Evolutionary conservation across 202 grass and related monocot genomes (phyloP), one percentile per base, ranked within the genome.

Genomic region (Setaria italica): DNA sequence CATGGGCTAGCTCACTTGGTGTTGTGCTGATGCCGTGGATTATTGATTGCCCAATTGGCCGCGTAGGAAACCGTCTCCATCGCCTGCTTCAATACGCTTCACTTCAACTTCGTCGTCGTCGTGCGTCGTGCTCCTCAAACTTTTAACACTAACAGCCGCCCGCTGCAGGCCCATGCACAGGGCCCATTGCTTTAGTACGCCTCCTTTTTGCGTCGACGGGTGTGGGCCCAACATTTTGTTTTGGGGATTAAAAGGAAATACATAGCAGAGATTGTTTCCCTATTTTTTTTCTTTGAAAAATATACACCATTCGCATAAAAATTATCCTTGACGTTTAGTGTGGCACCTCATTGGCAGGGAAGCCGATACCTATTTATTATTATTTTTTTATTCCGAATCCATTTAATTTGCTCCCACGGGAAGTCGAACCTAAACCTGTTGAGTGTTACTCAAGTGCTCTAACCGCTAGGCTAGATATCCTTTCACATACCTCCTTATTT

Each of bases 51-150:
- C 25, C 25, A 8, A 17, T 33, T 50, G 46, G 14, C 14, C 56
- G 63, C 75, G 75, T 78, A 30, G 75, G 41, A 78, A 62, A 16
- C 75, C 75, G 32, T 78, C 75, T 17, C 75, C 57, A 47, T 62
- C 57, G 13, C 5, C 3, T 17, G 9, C 12, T 70, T 70, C 42
- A 70, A 70, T 47, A 39, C 63, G 19, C 63, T 37, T 66, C 63
- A 66, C 60, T 33, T 66, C 63, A 37, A 7, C 15, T 65, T 33
- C n/a, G 57, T 62, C 59, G 56, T 2, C 25, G 25, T 67, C 32
- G 37, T 45, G 43, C 43, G 43, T 46, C 34, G 34, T 67, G 63
- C 63, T 39, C 33, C 58, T 30, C 11, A 17, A 33, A 62, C 21
- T 47, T 48, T 30, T 45, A 7, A 43, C 42, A 7, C 11, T 7